Base-by-base conservation (phyloP, 805 yeast genomes). In the Jamesozyma jinghongensis region DNA sequence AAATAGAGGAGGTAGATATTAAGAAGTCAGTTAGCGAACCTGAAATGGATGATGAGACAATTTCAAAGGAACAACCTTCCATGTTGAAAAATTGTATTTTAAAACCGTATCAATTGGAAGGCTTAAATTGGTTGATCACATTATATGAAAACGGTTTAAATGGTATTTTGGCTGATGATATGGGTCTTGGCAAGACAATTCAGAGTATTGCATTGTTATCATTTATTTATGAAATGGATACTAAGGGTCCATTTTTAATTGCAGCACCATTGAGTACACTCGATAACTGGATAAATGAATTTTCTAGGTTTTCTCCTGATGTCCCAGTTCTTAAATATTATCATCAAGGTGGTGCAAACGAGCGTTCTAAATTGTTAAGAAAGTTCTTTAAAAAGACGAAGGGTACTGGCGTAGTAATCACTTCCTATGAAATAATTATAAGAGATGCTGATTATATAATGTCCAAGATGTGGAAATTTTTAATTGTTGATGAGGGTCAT, bases 401-500 rank as follows among this genome's bases (percentile, higher is more conserved):
- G 4, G 51, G 58, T 4, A 59, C 61, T 14, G 72, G 79, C 6
- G 74, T 87, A 2, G 69, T 90, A 5, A 61, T 90, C 5, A 83
- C 96, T 0, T 81, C 92, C 19, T 90, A 86, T 65, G 96, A 90
- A 55, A 70, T 82, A 12, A 71, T 85, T 1, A 73, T 88, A 35
- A 70, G 74, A 37, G 97, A 92, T 55, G 72, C 77, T 34, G 62
- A 64, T 25, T 69, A 62, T 46, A 67, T 87, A 38, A 67, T 72
- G 44, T 57, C 64, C 2, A 62, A 73, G 10, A 62, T 66, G 19
- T 88, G 97, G 96, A 82, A 79, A 45, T 90, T 77, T 56, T 65
- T 90, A 40, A 82, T 88, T 38, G 95, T 90, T 16, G 98, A 90
- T 61, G 98, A 90, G 62, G 98, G 97, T 5, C 98, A 90, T 61